A percentile compares a stretch with the other conserved stretches of the same genome.
Evolutionary conservation across 257 asterid species (phyloP).

Genomic region (Ligustrum vulgare): DNA sequence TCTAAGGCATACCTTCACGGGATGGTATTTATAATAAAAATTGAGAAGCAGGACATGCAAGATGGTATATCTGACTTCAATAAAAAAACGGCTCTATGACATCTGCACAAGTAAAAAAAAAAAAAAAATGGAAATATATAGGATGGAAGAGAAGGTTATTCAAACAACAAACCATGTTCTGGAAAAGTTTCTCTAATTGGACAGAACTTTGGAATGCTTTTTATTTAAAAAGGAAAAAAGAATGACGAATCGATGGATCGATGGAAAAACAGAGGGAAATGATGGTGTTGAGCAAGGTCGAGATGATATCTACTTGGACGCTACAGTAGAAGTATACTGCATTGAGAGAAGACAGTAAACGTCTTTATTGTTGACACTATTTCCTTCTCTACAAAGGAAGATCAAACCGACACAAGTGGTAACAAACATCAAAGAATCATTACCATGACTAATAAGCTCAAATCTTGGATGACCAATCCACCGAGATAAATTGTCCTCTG

Average conservation of each 20-base stretch:
- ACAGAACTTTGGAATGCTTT: too few species aligned
- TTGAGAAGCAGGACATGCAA: slow-evolving; percentile 98
- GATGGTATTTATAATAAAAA: slow-evolving; percentile 86
- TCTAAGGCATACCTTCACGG: slow-evolving; percentile 64
- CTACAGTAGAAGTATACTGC: not conserved
- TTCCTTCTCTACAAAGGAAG: not conserved
- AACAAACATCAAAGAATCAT: not conserved
- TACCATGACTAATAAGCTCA: slow-evolving; percentile 61
- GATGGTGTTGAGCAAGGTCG: not conserved
- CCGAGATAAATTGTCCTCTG: slow-evolving; percentile 45
- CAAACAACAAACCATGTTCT: not conserved
- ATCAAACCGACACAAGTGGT: not conserved
- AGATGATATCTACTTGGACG: not conserved
- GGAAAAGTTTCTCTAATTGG: too few species aligned
- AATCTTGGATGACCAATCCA: slow-evolving; percentile 64
- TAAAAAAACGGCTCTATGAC: slow-evolving; percentile 78
- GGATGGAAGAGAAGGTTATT: not conserved
- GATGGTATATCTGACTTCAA: slow-evolving; percentile 95
- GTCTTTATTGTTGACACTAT: not conserved
- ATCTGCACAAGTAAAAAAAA: slow-evolving; percentile 40
- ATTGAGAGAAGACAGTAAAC: not conserved
- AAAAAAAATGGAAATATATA: not conserved
- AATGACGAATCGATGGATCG: too few species aligned
- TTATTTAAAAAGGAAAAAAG: too few species aligned
- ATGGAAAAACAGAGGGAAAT: too few species aligned